Conservation (phyloP, 2,329 filamentous ascomycete species). For the Aspergillus sp. region DNA sequence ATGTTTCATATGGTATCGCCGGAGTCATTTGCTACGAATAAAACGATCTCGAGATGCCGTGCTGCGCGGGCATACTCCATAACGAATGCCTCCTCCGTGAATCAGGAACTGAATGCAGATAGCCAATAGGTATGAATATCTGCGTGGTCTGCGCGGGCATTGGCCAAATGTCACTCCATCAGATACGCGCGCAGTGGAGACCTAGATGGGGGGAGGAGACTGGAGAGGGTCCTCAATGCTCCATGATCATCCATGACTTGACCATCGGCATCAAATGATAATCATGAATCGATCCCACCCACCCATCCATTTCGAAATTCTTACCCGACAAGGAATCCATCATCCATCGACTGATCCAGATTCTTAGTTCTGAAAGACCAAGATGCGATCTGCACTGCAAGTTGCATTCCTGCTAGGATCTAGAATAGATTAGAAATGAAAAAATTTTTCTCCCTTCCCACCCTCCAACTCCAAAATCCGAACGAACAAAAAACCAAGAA, state of each 20-base stretch:
- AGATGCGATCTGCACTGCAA: neutral
- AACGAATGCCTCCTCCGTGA: neutral
- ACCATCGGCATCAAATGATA: too few species aligned
- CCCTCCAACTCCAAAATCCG: too few species aligned
- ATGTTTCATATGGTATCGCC: too few species aligned
- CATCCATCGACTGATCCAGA: neutral
- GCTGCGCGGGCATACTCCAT: neutral
- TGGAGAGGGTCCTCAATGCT: neutral
- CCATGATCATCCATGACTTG: neutral
- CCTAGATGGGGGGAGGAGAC: neutral
- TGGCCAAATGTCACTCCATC: neutral
- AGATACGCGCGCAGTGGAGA: neutral
- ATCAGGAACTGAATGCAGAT: too few species aligned
- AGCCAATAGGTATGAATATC: too few species aligned
- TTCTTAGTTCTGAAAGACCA: too few species aligned
- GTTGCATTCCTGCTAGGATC: neutral
- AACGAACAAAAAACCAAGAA: neutral
- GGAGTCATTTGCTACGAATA: neutral
- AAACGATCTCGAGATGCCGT: neutral
- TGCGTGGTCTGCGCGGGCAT: neutral
- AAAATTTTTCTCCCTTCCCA: neutral
- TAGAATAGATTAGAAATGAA: neutral
- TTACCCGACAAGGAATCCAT: neutral
- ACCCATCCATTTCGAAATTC: neutral
- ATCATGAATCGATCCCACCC: too few species aligned